Conservation (phyloP, 2,329 filamentous ascomycete species). For the Colletotrichum tamarilloi region DNA sequence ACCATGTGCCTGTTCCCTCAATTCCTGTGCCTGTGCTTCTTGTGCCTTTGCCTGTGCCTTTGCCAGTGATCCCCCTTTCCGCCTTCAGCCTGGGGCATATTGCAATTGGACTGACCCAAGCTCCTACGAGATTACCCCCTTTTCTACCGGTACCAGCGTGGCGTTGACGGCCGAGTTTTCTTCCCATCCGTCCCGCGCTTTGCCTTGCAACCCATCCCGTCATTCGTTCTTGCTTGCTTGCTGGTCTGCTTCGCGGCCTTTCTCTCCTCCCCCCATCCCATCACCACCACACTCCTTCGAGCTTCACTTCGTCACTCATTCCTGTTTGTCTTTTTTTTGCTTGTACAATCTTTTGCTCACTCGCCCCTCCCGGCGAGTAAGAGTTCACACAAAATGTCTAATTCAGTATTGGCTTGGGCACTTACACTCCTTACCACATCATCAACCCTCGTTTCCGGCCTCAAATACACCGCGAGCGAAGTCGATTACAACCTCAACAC, state of each 20-base stretch:
- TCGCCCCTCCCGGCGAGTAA: slow-evolving; percentile 33
- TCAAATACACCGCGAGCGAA: slow-evolving; percentile 42
- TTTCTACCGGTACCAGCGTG: slow-evolving; percentile 27
- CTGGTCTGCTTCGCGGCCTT: slow-evolving; percentile 35
- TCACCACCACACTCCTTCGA: slow-evolving; percentile 30
- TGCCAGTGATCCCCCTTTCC: slow-evolving; percentile 32
- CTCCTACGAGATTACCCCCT: slow-evolving; percentile 33
- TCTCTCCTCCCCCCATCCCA: slow-evolving; percentile 20
- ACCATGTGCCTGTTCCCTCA: not conserved
- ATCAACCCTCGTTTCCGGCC: slow-evolving; percentile 42
- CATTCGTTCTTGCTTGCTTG: slow-evolving; percentile 36
- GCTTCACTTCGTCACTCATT: slow-evolving; percentile 35
- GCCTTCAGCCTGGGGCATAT: slow-evolving; percentile 35
- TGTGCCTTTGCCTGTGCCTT: not conserved
- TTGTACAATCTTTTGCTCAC: slow-evolving; percentile 26
- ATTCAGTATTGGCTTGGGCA: slow-evolving; percentile 35
- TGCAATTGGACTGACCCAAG: slow-evolving; percentile 33
- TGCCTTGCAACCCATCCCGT: slow-evolving; percentile 29
- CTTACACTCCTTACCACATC: slow-evolving; percentile 33
- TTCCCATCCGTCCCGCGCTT: slow-evolving; percentile 34
- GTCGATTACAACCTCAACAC: slow-evolving; percentile 70
- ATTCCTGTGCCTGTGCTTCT: not conserved
- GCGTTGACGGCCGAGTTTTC: slow-evolving; percentile 35
- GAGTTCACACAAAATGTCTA: slow-evolving; percentile 34
- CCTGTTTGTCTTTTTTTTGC: slow-evolving; percentile 28